Conservation (phyloP, 2,329 filamentous ascomycete genomes). For the Ophiostoma perfectum region DNA sequence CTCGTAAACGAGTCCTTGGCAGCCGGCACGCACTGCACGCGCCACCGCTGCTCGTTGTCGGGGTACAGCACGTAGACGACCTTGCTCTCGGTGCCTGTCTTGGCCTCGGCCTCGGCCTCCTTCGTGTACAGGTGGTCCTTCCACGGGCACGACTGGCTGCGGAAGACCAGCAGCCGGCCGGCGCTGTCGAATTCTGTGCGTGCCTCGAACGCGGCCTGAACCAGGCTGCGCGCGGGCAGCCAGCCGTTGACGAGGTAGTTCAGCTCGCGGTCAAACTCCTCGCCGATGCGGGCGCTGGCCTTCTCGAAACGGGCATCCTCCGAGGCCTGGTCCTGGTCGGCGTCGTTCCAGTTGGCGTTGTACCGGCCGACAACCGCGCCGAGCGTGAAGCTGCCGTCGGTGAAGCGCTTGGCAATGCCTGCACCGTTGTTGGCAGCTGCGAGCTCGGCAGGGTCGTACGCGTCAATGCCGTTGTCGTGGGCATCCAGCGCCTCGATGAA, state of each 20-base stretch:
- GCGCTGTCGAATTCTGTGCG: conserved; percentile 57
- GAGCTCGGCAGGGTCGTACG: conserved; percentile 68
- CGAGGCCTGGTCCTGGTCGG: conserved; percentile 56
- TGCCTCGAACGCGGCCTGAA: conserved; percentile 67
- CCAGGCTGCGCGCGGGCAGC: conserved; percentile 71
- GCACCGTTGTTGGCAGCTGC: conserved; percentile 45
- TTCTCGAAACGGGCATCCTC: conserved; percentile 76
- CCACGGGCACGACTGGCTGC: conserved; percentile 78
- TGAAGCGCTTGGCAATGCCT: conserved; percentile 75
- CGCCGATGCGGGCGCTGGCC: conserved; percentile 79
- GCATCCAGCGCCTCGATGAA: conserved; percentile 96
- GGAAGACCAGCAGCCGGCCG: conserved; percentile 71
- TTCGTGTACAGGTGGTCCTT: conserved; percentile 94
- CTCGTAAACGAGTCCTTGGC: conserved; percentile 83
- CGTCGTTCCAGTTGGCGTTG: conserved; percentile 77
- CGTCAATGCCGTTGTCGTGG: conserved; percentile 90
- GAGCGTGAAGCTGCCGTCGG: conserved; percentile 74
- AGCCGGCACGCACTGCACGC: conserved; percentile 85
- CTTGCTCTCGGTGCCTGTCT: conserved; percentile 64
- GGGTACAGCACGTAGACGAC: conserved; percentile 86
- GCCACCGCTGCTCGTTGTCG: conserved; percentile 74
- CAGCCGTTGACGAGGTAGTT: conserved; percentile 70
- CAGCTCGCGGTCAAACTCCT: conserved; percentile 78
- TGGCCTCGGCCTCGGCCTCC: conserved; percentile 57
- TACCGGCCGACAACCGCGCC: conserved; percentile 75